phyloP scores from a whole-genome alignment of 495 filamentous ascomycete genomes.

The Filosporella fistucella region DNA sequence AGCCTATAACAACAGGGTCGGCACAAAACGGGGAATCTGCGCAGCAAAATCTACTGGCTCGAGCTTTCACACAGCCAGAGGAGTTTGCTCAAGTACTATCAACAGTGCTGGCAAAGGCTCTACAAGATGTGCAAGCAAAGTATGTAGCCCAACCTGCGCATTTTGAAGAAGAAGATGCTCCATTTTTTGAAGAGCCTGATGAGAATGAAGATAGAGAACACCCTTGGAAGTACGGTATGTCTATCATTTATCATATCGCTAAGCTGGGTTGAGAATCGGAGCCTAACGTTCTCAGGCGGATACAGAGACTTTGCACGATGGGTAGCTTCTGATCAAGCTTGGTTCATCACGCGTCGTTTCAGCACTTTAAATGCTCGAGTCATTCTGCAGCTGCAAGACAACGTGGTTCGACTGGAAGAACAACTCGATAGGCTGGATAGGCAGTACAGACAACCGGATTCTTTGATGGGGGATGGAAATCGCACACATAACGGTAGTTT shows the following conservation, averaged over 20 bases:
- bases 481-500: conserved; percentile 23
- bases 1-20: too few relatives aligned
- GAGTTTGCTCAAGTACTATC: too few relatives aligned
- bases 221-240: not conserved
- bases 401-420: conserved; percentile 19
- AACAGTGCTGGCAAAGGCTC: too few relatives aligned
- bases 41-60: too few relatives aligned
- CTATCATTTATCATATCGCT: not conserved
- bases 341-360: conserved; percentile 31
- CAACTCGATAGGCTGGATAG: conserved; percentile 17
- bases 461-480: not conserved
- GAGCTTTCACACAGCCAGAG: too few relatives aligned
- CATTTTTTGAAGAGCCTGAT: too few relatives aligned
- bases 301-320: conserved; percentile 28
- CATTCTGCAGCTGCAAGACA: conserved; percentile 27
- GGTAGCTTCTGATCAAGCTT: conserved; percentile 31
- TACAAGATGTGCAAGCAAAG: too few relatives aligned
- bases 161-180: too few relatives aligned
- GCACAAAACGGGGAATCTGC: too few relatives aligned
- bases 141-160: too few relatives aligned
- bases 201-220: too few relatives aligned
- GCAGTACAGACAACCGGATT: not conserved
- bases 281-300: conserved; percentile 12
- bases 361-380: conserved; percentile 24
- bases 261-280: not conserved